Base-by-base conservation (phyloP, 2,329 filamentous ascomycete genomes). In the Didymosphaeria variabile region DNA sequence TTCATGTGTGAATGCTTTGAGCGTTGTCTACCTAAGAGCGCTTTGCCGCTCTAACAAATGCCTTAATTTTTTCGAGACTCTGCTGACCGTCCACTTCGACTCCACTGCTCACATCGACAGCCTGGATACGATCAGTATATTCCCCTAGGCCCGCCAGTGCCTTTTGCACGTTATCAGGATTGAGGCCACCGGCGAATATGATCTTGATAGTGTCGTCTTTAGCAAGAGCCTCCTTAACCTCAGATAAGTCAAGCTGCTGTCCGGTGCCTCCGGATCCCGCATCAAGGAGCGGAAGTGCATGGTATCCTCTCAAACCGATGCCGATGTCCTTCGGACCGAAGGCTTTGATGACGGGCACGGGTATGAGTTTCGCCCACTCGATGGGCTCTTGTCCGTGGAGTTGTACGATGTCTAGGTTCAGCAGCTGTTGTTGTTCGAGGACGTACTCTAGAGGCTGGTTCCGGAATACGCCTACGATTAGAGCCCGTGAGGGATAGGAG, bases 51-150 rank as follows among this genome's bases (percentile, higher is more conserved):
- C 87, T 86, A 44, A 98, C 84, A 79, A 99, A 99, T 4, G 86
- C 87, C 65, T 84, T 83, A 68, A 99, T 98, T 81, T 91, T 96
- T 19, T 88, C 86, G 59, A 94, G 71, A 77, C 90, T 91, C 79
- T 99, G 95, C 74, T 88, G 83, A 2, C 93, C 94, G 38, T 88
- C 89, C 34, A 74, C 72, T 79, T 98, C 95, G 2, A 99, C 93
- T 0, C 96, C 96, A 72, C 92, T 97, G 78, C 93, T 97, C 21
- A 97, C 92, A 81, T 99, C 95, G 3, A 99, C 91, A 1, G 90
- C 94, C 36, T 93, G 82, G 13, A 97, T 87, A 61, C 89, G 87
- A 10, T 83, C 83, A 29, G 83, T 82, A 10, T 87, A 76, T 7
- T 85, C 82, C 0, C 88, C 90, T 17, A 94, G 80, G 15, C 85